Base-by-base conservation (phyloP, 352 stramenopile genomes). In the Pilasporangium apinafurcum region DNA sequence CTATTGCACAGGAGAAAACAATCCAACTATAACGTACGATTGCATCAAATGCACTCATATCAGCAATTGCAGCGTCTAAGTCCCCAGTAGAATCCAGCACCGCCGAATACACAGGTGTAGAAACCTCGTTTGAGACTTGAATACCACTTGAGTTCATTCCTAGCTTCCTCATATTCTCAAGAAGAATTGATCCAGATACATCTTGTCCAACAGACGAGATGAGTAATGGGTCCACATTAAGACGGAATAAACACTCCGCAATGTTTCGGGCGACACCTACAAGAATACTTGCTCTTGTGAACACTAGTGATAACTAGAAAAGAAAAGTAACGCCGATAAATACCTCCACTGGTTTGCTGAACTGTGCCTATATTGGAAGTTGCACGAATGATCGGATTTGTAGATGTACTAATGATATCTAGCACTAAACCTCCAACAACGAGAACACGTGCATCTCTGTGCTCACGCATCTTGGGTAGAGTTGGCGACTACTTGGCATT, bases 181-280 rank as follows among this genome's bases (percentile, higher is more conserved):
- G 48, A 16, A 96, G 62, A 42, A 85, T 69, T 1, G 59, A 74
- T 3, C 87, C 87, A 2, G 65, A 67, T 3, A 67, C 48, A 40
- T 96, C 87, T 13, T 78, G 68, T 1, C 87, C 87, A 13, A 96
- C 68, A 0, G 64, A 78, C 9, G 87, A 95, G 16, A 96, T 61
- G 16, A 96, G 71, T 29, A 92, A 38, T 38, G 78, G 79, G 30
- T 77, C 51, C 14, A 73, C 25, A 0, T 62, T 61, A 0, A 96
- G 67, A 8, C 84, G 75, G 32, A 86, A 68, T 12, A 96, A 57
- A 37, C 73, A 92, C 53, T 97, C 86, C 28, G 86, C 85, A 37
- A 97, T 92, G 62, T 97, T 97, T 4, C 86, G 68, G n/a, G 81
- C 89, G n/a, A 97, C 89, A 43, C 89, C 89, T 92, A 41, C n/a